Conservation (phyloP, 78 protist genomes). For the Chrysochromulina tobinii region DNA sequence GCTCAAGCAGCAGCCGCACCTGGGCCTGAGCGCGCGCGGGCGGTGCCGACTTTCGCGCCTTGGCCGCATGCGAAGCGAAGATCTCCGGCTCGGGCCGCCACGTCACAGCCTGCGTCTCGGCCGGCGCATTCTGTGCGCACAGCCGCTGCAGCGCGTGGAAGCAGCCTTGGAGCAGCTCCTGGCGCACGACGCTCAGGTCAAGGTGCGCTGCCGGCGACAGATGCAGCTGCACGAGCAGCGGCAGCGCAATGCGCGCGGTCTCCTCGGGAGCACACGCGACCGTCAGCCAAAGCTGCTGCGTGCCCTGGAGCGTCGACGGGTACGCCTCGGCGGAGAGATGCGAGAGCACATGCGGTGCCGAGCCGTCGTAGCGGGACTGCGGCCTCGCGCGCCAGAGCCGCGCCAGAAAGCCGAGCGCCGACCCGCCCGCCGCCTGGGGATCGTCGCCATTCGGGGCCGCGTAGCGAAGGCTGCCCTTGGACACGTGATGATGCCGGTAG, state of each 20-base stretch:
- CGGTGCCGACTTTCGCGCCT: too few relatives aligned
- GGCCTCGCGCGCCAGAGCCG: not conserved
- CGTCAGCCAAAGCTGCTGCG: not conserved
- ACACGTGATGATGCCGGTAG: not conserved
- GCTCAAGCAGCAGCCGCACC: not conserved
- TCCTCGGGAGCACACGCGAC: not conserved
- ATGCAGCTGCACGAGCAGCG: slow-evolving; percentile 17
- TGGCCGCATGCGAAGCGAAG: too few relatives aligned
- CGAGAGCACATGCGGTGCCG: not conserved
- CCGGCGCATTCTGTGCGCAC: too few relatives aligned
- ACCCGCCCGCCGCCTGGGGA: not conserved
- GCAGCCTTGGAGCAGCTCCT: not conserved
- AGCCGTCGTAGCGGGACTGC: too few relatives aligned
- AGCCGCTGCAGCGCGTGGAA: not conserved
- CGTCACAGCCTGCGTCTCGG: too few relatives aligned
- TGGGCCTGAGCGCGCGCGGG: too few relatives aligned
- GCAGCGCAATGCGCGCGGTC: not conserved
- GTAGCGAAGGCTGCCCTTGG: not conserved
- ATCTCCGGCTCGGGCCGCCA: too few relatives aligned
- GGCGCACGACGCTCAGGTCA: not conserved
- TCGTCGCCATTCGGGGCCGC: not conserved
- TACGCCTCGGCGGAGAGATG: not conserved
- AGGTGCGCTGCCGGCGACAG: not conserved
- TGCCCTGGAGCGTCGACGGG: not conserved
- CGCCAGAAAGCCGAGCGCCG: not conserved